These are phyloP conservation scores for Sugiyamaella floridensis DNA, from an alignment of 805 yeast species.

Conservation along the genomic window DNA sequence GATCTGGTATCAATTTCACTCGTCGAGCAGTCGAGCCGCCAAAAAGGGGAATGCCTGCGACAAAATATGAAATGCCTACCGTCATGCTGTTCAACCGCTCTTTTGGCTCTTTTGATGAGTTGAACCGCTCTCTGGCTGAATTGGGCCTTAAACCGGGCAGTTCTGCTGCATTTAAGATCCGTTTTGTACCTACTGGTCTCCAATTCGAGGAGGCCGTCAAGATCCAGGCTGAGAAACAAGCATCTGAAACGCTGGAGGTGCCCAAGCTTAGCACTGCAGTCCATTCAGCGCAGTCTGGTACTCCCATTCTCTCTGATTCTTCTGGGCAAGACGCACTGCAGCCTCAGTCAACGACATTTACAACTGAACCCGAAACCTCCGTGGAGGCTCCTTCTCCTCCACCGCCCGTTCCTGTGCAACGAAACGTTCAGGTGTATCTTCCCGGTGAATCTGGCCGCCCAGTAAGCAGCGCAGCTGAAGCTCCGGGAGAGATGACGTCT, in stretches of 20 bases:
- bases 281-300: neutral
- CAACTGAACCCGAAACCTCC: no score
- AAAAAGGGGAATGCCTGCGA: neutral
- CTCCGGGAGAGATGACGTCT: slow-evolving; percentile 36
- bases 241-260: no score
- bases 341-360: neutral
- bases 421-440: slow-evolving; percentile 12
- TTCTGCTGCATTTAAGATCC: slow-evolving; percentile 15
- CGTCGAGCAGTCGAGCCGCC: slow-evolving; percentile 7
- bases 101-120: slow-evolving; percentile 12
- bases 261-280: neutral
- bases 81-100: slow-evolving; percentile 19
- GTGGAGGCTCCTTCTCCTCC: no score
- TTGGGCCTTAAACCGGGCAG: slow-evolving; percentile 19
- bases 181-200: slow-evolving; percentile 15
- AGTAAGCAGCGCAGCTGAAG: slow-evolving; percentile 23
- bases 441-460: slow-evolving; percentile 4
- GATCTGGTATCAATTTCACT: slow-evolving; percentile 22
- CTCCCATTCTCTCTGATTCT: neutral
- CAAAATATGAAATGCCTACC: slow-evolving; percentile 16
- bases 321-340: neutral
- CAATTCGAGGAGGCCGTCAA: slow-evolving; percentile 14
- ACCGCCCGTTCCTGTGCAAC: slow-evolving; percentile 1
- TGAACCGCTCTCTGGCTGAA: slow-evolving; percentile 12
- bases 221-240: neutral